phyloP scores from a whole-genome alignment of 352 stramenopile species.

The Pythium aquatile region DNA sequence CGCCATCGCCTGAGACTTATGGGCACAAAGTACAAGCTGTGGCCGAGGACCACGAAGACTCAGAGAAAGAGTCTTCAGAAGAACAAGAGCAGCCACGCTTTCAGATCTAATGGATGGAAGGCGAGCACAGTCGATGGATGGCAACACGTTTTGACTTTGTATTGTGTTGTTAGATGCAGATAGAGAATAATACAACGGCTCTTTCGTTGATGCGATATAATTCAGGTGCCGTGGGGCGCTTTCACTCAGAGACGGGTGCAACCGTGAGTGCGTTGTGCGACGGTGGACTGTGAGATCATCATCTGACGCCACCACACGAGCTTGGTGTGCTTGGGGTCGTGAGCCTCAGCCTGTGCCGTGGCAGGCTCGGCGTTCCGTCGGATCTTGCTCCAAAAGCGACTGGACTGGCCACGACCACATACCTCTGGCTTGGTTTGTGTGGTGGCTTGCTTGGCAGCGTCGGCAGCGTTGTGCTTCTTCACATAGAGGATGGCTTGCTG shows the following conservation, averaged over 20 bases:
- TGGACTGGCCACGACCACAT: neutral
- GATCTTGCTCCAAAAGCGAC: constrained; percentile 6
- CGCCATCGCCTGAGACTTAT: neutral
- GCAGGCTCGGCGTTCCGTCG: neutral
- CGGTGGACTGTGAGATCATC: constrained; percentile 9
- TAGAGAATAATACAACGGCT: neutral
- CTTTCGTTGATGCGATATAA: neutral
- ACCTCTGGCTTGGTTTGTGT: neutral
- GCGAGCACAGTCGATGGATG: neutral
- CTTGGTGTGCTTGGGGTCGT: constrained; percentile 3
- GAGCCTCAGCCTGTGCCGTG: neutral
- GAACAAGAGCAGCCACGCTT: neutral
- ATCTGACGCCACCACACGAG: constrained; percentile 12
- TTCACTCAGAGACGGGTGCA: neutral
- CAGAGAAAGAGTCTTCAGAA: neutral
- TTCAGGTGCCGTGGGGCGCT: neutral
- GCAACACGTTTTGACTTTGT: neutral
- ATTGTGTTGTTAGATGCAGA: neutral
- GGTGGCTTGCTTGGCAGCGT: neutral
- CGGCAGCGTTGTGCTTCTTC: constrained; percentile 7
- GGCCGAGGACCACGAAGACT: neutral
- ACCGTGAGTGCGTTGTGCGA: neutral
- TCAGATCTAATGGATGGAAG: neutral
- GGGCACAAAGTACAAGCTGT: neutral
- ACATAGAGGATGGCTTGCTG: constrained; percentile 1